Evolutionary conservation across 192 early-diverging fungal genomes (phyloP).

Genomic region (Backusella tuberculispora): DNA sequence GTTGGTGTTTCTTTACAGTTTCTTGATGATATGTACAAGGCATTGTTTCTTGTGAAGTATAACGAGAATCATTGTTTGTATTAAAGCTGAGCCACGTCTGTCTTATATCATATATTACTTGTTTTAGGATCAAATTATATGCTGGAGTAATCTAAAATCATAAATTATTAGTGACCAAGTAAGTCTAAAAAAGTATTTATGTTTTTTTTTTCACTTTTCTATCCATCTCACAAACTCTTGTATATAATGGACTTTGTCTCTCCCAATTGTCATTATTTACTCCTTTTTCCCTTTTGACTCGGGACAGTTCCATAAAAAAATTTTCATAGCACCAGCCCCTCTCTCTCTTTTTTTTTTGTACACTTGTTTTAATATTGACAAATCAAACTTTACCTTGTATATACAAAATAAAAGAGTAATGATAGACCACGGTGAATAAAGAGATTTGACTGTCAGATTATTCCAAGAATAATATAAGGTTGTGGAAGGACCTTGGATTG

Average conservation of each 20-base stretch:
- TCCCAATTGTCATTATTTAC: not conserved
- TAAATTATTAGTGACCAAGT: not conserved
- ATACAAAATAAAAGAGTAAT: not conserved
- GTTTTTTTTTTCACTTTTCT: not conserved
- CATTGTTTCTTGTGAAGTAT: not conserved
- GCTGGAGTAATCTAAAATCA: not conserved
- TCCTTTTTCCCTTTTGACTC: conserved; percentile 7
- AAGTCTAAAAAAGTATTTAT: not conserved
- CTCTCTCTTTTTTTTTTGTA: not conserved
- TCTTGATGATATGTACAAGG: conserved; percentile 10
- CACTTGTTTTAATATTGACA: not conserved
- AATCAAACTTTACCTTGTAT: conserved; percentile 17
- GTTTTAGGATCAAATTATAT: not conserved
- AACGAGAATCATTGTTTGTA: not conserved
- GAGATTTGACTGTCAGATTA: not conserved
- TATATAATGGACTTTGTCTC: not conserved
- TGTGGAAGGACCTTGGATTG: not conserved
- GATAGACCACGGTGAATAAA: not conserved
- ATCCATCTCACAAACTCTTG: not conserved
- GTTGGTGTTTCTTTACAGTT: not conserved
- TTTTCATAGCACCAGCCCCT: not conserved
- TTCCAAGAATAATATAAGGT: not conserved
- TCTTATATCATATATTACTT: not conserved
- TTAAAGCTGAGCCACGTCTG: not conserved
- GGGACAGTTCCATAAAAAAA: not conserved